phyloP scores from a whole-genome alignment of 2,329 filamentous ascomycete species.

The Orbilia quercus region DNA sequence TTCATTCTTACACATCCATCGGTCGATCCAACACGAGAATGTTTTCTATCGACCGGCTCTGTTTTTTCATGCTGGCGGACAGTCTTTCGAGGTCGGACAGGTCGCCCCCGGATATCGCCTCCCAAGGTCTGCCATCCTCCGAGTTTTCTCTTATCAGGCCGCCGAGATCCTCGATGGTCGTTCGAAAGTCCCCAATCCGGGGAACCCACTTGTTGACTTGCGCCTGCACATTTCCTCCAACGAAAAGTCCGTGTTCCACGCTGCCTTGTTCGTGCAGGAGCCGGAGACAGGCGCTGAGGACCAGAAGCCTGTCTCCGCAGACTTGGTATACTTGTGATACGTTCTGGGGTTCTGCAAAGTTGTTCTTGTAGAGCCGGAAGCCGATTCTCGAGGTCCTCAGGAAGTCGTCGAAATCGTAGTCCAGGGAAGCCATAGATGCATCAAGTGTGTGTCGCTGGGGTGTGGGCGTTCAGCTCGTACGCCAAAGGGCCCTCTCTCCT shows the following conservation, averaged over 20 bases:
- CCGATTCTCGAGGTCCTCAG: conserved; percentile 48
- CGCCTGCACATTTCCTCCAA: conserved; percentile 44
- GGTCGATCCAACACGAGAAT: conserved; percentile 48
- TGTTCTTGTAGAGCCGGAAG: conserved; percentile 54
- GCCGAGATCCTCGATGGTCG: conserved; percentile 50
- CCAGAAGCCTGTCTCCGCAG: conserved; percentile 51
- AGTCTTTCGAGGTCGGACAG: conserved; percentile 46
- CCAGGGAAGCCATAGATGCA: conserved; percentile 53
- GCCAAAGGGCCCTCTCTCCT: conserved; percentile 34
- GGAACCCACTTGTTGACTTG: conserved; percentile 51
- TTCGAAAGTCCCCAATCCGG: conserved; percentile 53
- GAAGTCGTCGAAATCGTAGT: conserved; percentile 56
- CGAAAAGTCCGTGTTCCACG: conserved; percentile 45
- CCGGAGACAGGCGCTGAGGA: conserved; percentile 53
- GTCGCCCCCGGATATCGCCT: conserved; percentile 36
- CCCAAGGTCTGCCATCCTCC: conserved; percentile 47
- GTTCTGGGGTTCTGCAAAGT: conserved; percentile 38
- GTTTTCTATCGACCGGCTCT: conserved; percentile 48
- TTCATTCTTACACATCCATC: conserved; percentile 46
- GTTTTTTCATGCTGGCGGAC: conserved; percentile 45
- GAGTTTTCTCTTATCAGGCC: conserved; percentile 51
- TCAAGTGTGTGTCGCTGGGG: conserved; percentile 38
- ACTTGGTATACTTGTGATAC: conserved; percentile 45
- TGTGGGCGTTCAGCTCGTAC: conserved; percentile 54
- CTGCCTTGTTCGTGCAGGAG: conserved; percentile 53